These are phyloP conservation scores for Cavenderia fasciculata DNA, from an alignment of 78 protist species.

Conservation along the genomic window DNA sequence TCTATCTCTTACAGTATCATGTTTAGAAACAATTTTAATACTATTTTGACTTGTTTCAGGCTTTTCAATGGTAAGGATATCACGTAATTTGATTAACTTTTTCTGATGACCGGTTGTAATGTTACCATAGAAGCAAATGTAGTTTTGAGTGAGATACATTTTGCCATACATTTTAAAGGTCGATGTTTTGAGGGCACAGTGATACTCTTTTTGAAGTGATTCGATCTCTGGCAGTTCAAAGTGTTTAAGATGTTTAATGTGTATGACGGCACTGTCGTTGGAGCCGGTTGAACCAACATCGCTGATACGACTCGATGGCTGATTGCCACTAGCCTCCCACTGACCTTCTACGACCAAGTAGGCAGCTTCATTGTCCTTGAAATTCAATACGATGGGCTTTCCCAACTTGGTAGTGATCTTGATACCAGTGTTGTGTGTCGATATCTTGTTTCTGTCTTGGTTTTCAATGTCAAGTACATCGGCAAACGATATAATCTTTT, in stretches of 20 bases:
- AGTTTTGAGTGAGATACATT: conserved; percentile 22
- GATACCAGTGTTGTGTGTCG: no score
- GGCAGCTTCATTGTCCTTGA: conserved; percentile 22
- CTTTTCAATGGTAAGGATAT: conserved; percentile 1
- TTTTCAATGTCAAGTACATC: background rate
- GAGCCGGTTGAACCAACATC: background rate
- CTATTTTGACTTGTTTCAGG: conserved; percentile 2
- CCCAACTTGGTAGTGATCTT: background rate
- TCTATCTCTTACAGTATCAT: conserved; percentile 5
- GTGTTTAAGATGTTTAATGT: background rate
- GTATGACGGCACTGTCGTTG: background rate
- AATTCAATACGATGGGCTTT: background rate
- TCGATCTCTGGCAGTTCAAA: conserved; percentile 27
- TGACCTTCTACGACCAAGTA: conserved; percentile 31
- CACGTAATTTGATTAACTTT: conserved; percentile 4
- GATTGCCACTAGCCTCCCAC: conserved; percentile 37
- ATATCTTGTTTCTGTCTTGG: conserved; percentile 3
- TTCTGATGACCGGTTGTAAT: background rate
- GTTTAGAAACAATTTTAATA: background rate
- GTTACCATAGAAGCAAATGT: conserved; percentile 20
- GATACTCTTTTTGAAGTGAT: background rate
- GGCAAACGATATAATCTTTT: conserved; percentile 5
- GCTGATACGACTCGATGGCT: background rate
- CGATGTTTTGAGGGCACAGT: conserved; percentile 9
- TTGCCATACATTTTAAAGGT: conserved; percentile 32